phyloP scores from a whole-genome alignment of 2,329 filamentous ascomycete genomes.

The Diaporthe velutina region DNA sequence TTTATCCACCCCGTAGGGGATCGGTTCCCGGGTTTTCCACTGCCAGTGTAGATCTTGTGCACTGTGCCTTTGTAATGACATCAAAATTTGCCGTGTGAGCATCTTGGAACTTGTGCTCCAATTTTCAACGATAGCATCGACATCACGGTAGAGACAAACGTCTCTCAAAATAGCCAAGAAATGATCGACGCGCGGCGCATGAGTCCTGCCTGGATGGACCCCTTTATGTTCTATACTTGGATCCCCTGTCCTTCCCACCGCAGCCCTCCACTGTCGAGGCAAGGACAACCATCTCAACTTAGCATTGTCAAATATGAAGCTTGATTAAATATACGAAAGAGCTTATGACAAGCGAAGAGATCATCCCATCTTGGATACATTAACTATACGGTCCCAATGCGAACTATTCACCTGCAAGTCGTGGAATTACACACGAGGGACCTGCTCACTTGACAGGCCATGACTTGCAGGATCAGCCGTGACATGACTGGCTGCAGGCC shows the following conservation, averaged over 20 bases:
- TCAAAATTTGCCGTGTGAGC: neutral
- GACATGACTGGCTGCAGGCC: constrained; percentile 17
- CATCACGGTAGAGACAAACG: neutral
- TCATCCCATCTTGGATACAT: neutral
- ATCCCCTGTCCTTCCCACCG: neutral
- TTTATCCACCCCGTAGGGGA: neutral
- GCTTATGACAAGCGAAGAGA: neutral
- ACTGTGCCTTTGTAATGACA: neutral
- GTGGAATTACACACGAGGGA: neutral
- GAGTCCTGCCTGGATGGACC: neutral
- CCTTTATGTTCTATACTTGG: neutral
- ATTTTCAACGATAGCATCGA: neutral
- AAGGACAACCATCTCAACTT: constrained; percentile 11
- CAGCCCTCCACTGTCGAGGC: neutral
- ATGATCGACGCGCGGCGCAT: constrained; percentile 19
- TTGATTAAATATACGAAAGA: constrained; percentile 17
- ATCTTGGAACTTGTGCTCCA: neutral
- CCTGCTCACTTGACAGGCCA: neutral
- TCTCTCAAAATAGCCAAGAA: neutral
- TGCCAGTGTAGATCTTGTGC: neutral
- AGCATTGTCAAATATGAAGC: constrained; percentile 1
- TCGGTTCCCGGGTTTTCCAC: neutral
- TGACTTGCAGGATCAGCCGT: constrained; percentile 17
- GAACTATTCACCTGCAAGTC: too few relatives aligned
- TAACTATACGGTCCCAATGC: neutral